phyloP scores from a whole-genome alignment of 2,329 filamentous ascomycete genomes.

The Paraconiothyrium brasiliense region DNA sequence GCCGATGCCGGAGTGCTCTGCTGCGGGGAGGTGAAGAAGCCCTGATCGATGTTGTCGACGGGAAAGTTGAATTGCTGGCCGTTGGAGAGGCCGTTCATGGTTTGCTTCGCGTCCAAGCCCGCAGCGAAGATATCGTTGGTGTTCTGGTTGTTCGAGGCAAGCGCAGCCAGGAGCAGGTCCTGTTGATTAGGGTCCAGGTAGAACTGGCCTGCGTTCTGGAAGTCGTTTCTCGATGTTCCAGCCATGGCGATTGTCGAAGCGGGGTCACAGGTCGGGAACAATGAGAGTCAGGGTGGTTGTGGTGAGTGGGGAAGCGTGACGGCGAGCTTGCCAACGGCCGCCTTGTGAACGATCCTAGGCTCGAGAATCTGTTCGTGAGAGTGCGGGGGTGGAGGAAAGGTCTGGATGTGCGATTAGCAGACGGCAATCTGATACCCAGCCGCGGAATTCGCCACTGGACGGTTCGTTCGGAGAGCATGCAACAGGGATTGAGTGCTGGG shows the following conservation, averaged over 20 bases:
- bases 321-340: conserved; percentile 2
- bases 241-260: conserved; percentile 43
- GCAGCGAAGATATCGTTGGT: conserved; percentile 40
- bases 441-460: conserved; percentile 14
- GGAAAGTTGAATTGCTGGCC: conserved; percentile 44
- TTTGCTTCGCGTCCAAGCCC: conserved; percentile 28
- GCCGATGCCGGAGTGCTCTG: conserved; percentile 52
- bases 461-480: background rate
- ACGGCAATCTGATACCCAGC: background rate
- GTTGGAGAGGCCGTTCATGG: conserved; percentile 32
- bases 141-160: conserved; percentile 56
- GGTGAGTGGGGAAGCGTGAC: background rate
- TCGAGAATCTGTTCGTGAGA: background rate
- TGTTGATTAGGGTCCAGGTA: conserved; percentile 59
- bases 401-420: conserved; percentile 15
- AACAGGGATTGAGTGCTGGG: background rate
- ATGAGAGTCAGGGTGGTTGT: background rate
- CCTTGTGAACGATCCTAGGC: conserved; percentile 5
- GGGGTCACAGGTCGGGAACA: conserved; percentile 23
- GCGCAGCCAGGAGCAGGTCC: conserved; percentile 58
- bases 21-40: conserved; percentile 51
- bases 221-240: conserved; percentile 48
- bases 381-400: conserved; percentile 7
- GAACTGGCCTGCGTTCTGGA: conserved; percentile 51
- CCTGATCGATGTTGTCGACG: conserved; percentile 44